Conservation (phyloP, 139 green algal genomes). For the Chlamydomonas incerta region DNA sequence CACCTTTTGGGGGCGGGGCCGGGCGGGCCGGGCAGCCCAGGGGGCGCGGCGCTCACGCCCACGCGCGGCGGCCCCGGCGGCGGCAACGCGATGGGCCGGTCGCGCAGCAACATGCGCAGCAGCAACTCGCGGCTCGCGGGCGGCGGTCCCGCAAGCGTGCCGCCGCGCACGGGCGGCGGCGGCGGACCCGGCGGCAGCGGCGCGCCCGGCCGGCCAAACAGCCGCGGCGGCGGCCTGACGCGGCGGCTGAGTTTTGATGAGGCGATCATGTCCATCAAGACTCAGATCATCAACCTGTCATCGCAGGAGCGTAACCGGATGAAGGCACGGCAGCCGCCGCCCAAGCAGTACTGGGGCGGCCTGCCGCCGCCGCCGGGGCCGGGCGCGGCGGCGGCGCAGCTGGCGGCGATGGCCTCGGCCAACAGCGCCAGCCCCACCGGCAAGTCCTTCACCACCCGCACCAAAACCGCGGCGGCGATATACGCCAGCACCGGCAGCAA, state of each 20-base stretch:
- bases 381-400: not conserved
- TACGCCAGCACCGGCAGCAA: constrained; percentile 11
- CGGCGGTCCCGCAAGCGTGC: not conserved
- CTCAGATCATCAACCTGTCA: constrained; percentile 18
- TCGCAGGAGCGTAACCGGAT: not conserved
- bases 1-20: not conserved
- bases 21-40: not conserved
- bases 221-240: not conserved
- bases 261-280: constrained; percentile 33
- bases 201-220: not conserved
- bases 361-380: not conserved
- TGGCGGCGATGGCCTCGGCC: not conserved
- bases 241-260: constrained; percentile 35
- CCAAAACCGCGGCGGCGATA: not conserved
- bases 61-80: too few species aligned
- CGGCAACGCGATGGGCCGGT: not conserved
- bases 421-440: not conserved
- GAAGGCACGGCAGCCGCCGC: constrained; percentile 2
- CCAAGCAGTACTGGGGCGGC: constrained; percentile 1
- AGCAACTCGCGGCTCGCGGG: not conserved
- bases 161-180: not conserved
- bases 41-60: not conserved
- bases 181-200: not conserved
- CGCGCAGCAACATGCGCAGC: constrained; percentile 1
- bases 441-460: not conserved